Percentiles rank a stretch among this genome's conserved stretches.
phyloP scores from a whole-genome alignment of 2,329 filamentous ascomycete genomes.

The Calonectria ilicicola region DNA sequence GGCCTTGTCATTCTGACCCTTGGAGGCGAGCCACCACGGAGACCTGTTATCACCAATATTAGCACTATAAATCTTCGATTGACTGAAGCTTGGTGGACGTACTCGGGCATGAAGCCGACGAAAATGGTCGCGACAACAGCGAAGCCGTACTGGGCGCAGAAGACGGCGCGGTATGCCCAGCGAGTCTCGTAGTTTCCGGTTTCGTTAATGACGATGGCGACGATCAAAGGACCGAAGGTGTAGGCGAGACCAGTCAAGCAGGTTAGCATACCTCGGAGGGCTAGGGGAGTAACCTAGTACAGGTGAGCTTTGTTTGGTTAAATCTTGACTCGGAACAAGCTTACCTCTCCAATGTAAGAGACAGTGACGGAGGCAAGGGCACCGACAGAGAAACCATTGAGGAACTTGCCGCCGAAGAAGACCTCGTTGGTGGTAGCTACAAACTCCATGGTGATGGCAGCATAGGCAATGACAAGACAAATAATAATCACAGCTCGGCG shows the following conservation, averaged over 20 bases:
- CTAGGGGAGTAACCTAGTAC: conserved; percentile 41
- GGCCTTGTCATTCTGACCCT: conserved; percentile 49
- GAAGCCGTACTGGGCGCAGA: conserved; percentile 50
- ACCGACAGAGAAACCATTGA: conserved; percentile 54
- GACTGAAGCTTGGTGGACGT: not conserved
- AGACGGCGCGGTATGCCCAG: conserved; percentile 50
- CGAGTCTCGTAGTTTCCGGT: conserved; percentile 40
- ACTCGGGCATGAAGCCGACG: conserved; percentile 56
- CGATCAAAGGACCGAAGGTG: conserved; percentile 46
- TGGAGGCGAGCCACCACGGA: conserved; percentile 54
- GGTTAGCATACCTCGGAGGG: conserved; percentile 44
- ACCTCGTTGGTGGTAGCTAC: conserved; percentile 53
- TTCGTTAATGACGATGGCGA: conserved; percentile 48
- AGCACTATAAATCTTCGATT: not conserved
- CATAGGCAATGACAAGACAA: conserved; percentile 50
- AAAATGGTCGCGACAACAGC: conserved; percentile 43
- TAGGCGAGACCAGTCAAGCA: conserved; percentile 46
- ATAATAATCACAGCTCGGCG: conserved; percentile 48
- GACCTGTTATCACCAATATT: conserved; percentile 30
- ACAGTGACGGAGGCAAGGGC: conserved; percentile 41
- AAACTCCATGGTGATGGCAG: conserved; percentile 55
- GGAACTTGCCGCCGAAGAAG: conserved; percentile 56
- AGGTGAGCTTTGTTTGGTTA: not conserved
- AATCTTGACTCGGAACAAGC: not conserved
- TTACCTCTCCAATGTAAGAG: conserved; percentile 48